Conservation (phyloP, 345 rosid genomes). For the Sisymbrium altissimum region DNA sequence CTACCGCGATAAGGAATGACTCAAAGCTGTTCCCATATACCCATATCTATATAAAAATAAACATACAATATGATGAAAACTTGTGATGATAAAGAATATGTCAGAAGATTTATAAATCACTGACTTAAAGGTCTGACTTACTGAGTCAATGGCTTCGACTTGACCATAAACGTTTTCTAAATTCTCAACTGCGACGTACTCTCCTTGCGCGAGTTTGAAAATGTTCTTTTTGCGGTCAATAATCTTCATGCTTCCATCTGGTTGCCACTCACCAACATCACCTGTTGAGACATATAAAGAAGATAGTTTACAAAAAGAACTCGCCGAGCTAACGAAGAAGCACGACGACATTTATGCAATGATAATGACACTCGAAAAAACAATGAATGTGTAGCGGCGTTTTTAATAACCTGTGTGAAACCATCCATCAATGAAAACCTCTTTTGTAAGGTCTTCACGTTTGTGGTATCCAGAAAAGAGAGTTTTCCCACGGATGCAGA, state of each 20-base stretch:
- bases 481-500: conserved; percentile 67
- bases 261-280: conserved; percentile 92
- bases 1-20: conserved; percentile 69
- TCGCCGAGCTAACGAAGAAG: not conserved
- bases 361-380: not conserved
- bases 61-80: conserved; percentile 3
- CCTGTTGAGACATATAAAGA: conserved; percentile 37
- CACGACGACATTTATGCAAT: too few relatives aligned
- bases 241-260: conserved; percentile 82
- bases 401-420: conserved; percentile 68
- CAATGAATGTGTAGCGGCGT: not conserved
- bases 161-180: conserved; percentile 69
- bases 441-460: conserved; percentile 82
- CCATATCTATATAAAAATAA: conserved; percentile 53
- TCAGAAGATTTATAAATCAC: not conserved
- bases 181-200: conserved; percentile 86
- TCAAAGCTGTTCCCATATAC: conserved; percentile 86
- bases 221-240: conserved; percentile 86
- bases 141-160: conserved; percentile 61
- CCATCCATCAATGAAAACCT: conserved; percentile 83
- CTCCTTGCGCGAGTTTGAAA: conserved; percentile 93
- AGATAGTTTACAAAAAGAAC: not conserved
- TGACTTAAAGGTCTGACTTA: conserved; percentile 11
- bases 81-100: not conserved
- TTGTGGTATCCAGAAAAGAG: conserved; percentile 73